Conservation (phyloP, 139 green algal genomes). For the Diplosphaera chodatii region DNA sequence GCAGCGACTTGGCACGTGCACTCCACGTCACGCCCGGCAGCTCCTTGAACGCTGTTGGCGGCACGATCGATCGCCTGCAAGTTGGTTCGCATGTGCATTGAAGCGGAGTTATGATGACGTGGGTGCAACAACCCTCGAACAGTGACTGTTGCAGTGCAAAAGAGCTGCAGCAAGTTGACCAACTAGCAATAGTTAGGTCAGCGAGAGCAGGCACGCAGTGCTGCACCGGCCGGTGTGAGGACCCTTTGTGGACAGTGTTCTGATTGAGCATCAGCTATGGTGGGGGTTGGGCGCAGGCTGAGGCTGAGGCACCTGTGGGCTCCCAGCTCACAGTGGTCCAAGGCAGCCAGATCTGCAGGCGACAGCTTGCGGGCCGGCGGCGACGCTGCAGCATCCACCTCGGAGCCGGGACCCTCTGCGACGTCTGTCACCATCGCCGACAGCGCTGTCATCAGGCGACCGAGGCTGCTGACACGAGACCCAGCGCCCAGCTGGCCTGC, state of each 20-base stretch:
- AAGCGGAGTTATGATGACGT: too few species aligned
- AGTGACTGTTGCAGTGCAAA: too few species aligned
- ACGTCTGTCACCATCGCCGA: conserved; percentile 2
- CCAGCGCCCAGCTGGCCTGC: conserved; percentile 3
- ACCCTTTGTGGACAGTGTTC: too few species aligned
- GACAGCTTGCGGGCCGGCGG: not conserved
- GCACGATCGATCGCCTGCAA: conserved; percentile 22
- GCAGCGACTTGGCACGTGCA: conserved; percentile 4
- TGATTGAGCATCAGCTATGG: too few species aligned
- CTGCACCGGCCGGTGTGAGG: too few species aligned
- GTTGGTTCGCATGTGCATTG: too few species aligned
- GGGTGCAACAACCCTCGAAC: too few species aligned
- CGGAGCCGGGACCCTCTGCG: not conserved
- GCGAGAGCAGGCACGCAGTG: too few species aligned
- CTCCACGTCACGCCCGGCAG: conserved; percentile 9
- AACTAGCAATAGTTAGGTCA: too few species aligned
- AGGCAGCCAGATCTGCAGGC: conserved; percentile 6
- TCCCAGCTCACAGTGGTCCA: conserved; percentile 16
- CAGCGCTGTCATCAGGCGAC: conserved; percentile 5
- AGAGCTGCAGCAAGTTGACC: too few species aligned
- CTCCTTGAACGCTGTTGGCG: conserved; percentile 5
- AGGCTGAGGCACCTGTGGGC: conserved; percentile 19
- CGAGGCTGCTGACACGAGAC: conserved; percentile 5
- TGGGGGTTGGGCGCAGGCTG: too few species aligned
- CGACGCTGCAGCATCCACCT: not conserved